phyloP scores from a whole-genome alignment of 805 yeast species.

The Blastobotrys parvus region DNA sequence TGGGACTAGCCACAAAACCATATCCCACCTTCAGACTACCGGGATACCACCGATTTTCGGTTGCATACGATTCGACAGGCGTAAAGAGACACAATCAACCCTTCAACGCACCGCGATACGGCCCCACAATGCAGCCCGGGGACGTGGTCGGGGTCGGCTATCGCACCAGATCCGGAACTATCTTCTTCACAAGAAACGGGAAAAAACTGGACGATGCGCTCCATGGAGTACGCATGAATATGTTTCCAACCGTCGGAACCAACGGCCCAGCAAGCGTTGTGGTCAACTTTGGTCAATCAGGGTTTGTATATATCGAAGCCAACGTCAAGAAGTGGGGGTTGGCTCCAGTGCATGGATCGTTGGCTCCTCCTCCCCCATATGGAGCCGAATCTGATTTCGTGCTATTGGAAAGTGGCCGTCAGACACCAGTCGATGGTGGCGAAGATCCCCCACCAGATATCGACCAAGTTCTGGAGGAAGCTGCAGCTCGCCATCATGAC shows the following conservation, averaged over 20 bases:
- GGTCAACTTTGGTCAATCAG: constrained; percentile 83
- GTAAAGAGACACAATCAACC: constrained; percentile 73
- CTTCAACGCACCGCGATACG: constrained; percentile 37
- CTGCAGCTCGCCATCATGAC: no score
- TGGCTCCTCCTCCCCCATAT: constrained; percentile 92
- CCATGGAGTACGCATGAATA: constrained; percentile 58
- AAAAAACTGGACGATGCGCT: constrained; percentile 77
- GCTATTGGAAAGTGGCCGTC: constrained; percentile 42
- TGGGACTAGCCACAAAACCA: constrained; percentile 80
- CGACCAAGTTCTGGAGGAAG: no score
- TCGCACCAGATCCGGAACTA: constrained; percentile 70
- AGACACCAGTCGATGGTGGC: constrained; percentile 35
- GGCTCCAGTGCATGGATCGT: constrained; percentile 81
- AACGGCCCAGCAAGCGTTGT: constrained; percentile 74
- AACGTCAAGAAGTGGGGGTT: constrained; percentile 94
- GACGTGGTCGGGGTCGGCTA: constrained; percentile 93
- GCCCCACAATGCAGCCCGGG: constrained; percentile 57
- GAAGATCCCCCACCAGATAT: constrained; percentile 1
- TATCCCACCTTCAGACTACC: constrained; percentile 92
- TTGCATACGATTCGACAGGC: constrained; percentile 85
- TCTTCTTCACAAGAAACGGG: constrained; percentile 92
- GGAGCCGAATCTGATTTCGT: constrained; percentile 72
- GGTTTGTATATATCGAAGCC: constrained; percentile 85
- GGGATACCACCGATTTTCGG: constrained; percentile 78
- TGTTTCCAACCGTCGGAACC: constrained; percentile 89